Evolutionary conservation across 2,329 filamentous ascomycete genomes (phyloP).

Genomic region (Myriosclerotinia duriaeana): DNA sequence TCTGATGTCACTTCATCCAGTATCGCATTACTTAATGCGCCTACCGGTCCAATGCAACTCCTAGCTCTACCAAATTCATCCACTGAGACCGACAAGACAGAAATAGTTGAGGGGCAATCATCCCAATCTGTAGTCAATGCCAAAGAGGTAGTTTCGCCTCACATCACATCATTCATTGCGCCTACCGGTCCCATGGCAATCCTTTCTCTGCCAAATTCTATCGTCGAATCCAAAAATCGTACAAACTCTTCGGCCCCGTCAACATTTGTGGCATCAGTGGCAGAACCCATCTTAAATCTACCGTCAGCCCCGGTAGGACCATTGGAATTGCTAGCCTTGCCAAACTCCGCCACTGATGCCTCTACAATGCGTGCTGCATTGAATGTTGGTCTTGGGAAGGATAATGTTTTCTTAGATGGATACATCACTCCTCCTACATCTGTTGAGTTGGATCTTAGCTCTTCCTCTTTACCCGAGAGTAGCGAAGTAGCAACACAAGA

Average conservation of each 20-base stretch:
- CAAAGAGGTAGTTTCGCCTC: conserved; percentile 38
- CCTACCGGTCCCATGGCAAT: conserved; percentile 44
- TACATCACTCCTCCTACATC: no score
- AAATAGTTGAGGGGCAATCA: background rate
- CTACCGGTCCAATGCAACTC: conserved; percentile 44
- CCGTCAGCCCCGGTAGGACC: conserved; percentile 33
- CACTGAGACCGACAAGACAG: background rate
- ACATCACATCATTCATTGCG: conserved; percentile 5
- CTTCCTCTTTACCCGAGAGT: background rate
- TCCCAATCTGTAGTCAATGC: background rate
- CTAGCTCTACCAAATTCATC: conserved; percentile 53
- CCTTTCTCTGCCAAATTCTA: conserved; percentile 54
- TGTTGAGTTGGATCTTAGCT: background rate
- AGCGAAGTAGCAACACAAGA: background rate
- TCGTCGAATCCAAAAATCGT: background rate
- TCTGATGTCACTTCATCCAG: background rate
- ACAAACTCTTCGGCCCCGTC: background rate
- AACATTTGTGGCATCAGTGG: background rate
- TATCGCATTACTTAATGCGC: conserved; percentile 13
- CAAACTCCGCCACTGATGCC: conserved; percentile 44
- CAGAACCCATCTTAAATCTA: background rate
- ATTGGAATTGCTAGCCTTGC: conserved; percentile 52
- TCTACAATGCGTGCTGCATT: background rate
- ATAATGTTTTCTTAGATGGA: background rate
- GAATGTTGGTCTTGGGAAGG: background rate